phyloP scores from a whole-genome alignment of 148 eudicot species.

The Oxyria digyna region DNA sequence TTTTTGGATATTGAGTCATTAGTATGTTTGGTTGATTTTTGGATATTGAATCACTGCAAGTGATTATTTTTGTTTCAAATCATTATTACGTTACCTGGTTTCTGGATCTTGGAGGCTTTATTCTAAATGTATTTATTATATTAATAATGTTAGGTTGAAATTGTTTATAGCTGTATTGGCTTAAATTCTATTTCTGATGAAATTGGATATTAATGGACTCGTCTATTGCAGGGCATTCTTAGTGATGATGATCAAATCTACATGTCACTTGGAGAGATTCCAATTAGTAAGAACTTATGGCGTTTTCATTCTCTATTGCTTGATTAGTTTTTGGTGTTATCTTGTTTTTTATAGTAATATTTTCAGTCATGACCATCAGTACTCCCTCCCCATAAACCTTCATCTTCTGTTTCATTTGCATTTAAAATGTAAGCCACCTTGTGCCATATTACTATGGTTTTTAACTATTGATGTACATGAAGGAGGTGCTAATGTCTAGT shows the following conservation, averaged over 20 bases:
- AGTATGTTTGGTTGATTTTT: not conserved
- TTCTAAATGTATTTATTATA: not conserved
- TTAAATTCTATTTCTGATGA: not conserved
- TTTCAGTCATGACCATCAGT: not conserved
- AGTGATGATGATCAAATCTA: conserved; percentile 81
- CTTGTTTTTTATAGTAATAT: conserved; percentile 7
- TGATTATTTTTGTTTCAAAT: not conserved
- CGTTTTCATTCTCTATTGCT: conserved; percentile 25
- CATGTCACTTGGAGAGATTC: conserved; percentile 90
- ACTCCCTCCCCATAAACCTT: not conserved
- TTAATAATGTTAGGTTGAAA: not conserved
- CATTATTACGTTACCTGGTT: not conserved
- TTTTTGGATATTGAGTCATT: not conserved
- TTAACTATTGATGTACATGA: not conserved
- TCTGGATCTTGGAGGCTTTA: not conserved
- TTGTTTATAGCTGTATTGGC: too few relatives aligned
- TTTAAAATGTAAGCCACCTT: not conserved
- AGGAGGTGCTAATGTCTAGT: not conserved
- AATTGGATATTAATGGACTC: not conserved
- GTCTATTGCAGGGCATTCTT: conserved; percentile 63
- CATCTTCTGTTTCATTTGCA: not conserved
- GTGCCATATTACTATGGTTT: not conserved
- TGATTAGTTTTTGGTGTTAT: conserved; percentile 22
- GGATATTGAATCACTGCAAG: too few relatives aligned
- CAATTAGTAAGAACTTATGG: conserved; percentile 63